Conservation (phyloP, 257 asterid species). For the Parsonsia alboflavescens region DNA sequence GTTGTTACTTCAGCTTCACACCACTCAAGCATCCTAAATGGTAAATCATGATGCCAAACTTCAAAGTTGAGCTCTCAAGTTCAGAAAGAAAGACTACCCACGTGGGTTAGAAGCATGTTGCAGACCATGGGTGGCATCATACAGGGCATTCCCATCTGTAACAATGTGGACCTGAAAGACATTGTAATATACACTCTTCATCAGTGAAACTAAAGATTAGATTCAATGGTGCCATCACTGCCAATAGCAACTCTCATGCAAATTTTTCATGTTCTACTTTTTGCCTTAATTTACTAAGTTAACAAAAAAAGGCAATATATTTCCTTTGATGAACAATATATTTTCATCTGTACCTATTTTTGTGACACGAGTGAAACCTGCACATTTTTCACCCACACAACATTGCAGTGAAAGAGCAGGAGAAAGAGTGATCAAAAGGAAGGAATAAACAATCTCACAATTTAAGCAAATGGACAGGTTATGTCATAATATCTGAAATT, state of each 20-base stretch:
- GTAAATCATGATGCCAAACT: neutral
- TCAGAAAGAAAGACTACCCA: conserved; percentile 10
- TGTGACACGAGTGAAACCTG: neutral
- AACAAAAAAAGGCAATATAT: neutral
- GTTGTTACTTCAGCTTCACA: neutral
- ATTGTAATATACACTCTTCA: neutral
- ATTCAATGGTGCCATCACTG: neutral
- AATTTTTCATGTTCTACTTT: neutral
- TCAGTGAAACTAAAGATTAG: neutral
- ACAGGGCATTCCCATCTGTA: conserved; percentile 19
- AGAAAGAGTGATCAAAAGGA: neutral
- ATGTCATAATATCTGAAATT: neutral
- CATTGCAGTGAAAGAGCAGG: neutral
- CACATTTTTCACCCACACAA: neutral
- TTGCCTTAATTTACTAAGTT: neutral
- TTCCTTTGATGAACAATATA: neutral
- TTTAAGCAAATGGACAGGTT: neutral
- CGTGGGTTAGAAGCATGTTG: conserved; percentile 21
- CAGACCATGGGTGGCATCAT: conserved; percentile 26
- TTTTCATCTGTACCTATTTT: neutral
- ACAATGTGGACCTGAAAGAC: conserved; percentile 30
- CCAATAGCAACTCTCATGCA: neutral
- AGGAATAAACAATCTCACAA: neutral
- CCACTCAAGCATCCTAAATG: neutral
- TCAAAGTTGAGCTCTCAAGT: neutral